phyloP scores from a whole-genome alignment of 352 stramenopile genomes.

The Phytophthora pistaciae region DNA sequence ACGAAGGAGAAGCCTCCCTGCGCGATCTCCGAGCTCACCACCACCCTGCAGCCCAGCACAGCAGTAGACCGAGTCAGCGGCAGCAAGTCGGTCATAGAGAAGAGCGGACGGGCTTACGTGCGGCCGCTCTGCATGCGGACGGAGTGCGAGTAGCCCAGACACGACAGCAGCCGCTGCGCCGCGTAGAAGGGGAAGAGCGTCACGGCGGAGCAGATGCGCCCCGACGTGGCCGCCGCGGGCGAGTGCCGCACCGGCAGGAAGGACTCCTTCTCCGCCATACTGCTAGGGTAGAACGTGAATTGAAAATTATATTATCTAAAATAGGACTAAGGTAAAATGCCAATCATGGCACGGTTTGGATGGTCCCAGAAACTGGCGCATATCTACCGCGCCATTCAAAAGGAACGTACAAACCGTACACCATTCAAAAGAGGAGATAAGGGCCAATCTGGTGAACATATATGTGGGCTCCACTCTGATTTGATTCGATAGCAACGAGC shows the following conservation, averaged over 20 bases:
- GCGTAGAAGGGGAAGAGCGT: slow-evolving; percentile 72
- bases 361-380: too few species aligned
- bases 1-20: slow-evolving; percentile 92
- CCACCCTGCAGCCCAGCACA: slow-evolving; percentile 45
- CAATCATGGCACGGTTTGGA: too few species aligned
- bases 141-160: slow-evolving; percentile 74
- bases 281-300: too few species aligned
- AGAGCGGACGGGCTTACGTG: slow-evolving; percentile 40
- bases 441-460: too few species aligned
- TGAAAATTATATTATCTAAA: too few species aligned
- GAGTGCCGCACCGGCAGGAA: slow-evolving; percentile 42
- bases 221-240: not conserved
- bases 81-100: not conserved
- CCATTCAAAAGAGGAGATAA: too few species aligned
- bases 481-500: too few species aligned
- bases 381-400: too few species aligned
- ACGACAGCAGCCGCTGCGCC: slow-evolving; percentile 69
- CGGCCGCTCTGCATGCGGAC: slow-evolving; percentile 80
- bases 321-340: not conserved
- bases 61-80: not conserved
- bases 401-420: too few species aligned
- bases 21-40: slow-evolving; percentile 71
- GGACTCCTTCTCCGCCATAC: slow-evolving; percentile 32
- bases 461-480: too few species aligned
- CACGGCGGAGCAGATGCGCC: slow-evolving; percentile 63